Percentiles rank a stretch among this genome's conserved stretches.
phyloP scores from a whole-genome alignment of 1,284 basidiomycete species.

The Sporisorium scitamineum region DNA sequence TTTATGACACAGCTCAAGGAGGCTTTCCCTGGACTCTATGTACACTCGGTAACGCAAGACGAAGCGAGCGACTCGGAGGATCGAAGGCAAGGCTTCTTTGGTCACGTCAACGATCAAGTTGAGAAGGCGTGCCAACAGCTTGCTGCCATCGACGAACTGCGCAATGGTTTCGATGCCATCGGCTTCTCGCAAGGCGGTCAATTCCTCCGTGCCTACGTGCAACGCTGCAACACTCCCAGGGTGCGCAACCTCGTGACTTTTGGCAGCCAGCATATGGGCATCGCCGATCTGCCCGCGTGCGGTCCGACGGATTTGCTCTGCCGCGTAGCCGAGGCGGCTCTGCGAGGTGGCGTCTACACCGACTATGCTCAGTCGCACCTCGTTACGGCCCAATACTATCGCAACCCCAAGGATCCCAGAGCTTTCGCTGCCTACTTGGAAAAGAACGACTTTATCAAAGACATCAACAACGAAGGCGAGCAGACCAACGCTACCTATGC shows the following conservation, averaged over 20 bases:
- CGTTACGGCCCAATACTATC: slow-evolving; percentile 89
- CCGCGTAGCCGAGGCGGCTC: slow-evolving; percentile 77
- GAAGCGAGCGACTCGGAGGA: slow-evolving; percentile 79
- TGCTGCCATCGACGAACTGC: slow-evolving; percentile 77
- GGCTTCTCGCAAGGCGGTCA: slow-evolving; percentile 75
- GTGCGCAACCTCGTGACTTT: slow-evolving; percentile 79
- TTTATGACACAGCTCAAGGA: slow-evolving; percentile 78
- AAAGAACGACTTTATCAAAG: slow-evolving; percentile 73
- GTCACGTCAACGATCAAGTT: slow-evolving; percentile 81
- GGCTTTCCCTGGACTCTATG: slow-evolving; percentile 84
- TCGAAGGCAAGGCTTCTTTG: slow-evolving; percentile 81
- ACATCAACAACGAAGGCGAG: slow-evolving; percentile 69
- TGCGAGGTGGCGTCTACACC: slow-evolving; percentile 81
- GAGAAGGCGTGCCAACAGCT: slow-evolving; percentile 78
- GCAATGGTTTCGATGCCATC: slow-evolving; percentile 72
- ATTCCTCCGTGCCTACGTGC: slow-evolving; percentile 88
- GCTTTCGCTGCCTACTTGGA: slow-evolving; percentile 79
- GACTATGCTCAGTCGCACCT: slow-evolving; percentile 65
- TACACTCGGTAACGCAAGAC: slow-evolving; percentile 79
- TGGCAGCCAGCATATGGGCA: slow-evolving; percentile 73
- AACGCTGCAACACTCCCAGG: slow-evolving; percentile 77
- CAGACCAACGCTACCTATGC: slow-evolving; percentile 61
- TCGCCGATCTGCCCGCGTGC: slow-evolving; percentile 83
- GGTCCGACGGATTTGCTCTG: slow-evolving; percentile 74
- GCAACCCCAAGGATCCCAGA: slow-evolving; percentile 76